Percentiles rank a stretch among this genome's conserved stretches.
Evolutionary conservation across 1,139 yeast genomes (phyloP).

Genomic region (Arxiozyma telluris): DNA sequence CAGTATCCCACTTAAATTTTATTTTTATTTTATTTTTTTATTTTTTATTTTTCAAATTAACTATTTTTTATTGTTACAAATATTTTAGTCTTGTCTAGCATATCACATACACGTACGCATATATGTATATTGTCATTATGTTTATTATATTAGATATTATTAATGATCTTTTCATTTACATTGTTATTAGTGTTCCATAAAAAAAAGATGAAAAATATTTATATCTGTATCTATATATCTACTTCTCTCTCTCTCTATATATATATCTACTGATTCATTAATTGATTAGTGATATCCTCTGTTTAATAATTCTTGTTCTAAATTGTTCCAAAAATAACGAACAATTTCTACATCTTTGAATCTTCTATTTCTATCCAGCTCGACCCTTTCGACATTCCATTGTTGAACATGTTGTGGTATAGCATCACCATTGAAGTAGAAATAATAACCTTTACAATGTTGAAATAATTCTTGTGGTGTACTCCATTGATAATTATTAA

Average conservation of each 20-base stretch:
- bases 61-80: neutral
- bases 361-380: slow-evolving; percentile 72
- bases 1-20: neutral
- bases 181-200: neutral
- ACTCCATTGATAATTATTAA: slow-evolving; percentile 74
- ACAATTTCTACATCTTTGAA: slow-evolving; percentile 85
- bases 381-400: slow-evolving; percentile 81
- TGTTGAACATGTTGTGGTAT: slow-evolving; percentile 66
- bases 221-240: no score
- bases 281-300: slow-evolving; percentile 32
- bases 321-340: slow-evolving; percentile 72
- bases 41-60: no score
- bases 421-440: slow-evolving; percentile 69
- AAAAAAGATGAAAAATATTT: neutral
- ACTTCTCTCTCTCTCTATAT: no score
- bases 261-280: no score
- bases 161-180: neutral
- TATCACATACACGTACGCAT: neutral
- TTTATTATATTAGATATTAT: neutral
- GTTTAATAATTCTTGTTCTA: slow-evolving; percentile 50
- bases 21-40: no score
- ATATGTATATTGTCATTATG: neutral
- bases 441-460: slow-evolving; percentile 72
- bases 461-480: slow-evolving; percentile 77
- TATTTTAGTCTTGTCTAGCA: neutral